Base-by-base conservation (phyloP, 2,329 filamentous ascomycete species). In the Fusarium poae region DNA sequence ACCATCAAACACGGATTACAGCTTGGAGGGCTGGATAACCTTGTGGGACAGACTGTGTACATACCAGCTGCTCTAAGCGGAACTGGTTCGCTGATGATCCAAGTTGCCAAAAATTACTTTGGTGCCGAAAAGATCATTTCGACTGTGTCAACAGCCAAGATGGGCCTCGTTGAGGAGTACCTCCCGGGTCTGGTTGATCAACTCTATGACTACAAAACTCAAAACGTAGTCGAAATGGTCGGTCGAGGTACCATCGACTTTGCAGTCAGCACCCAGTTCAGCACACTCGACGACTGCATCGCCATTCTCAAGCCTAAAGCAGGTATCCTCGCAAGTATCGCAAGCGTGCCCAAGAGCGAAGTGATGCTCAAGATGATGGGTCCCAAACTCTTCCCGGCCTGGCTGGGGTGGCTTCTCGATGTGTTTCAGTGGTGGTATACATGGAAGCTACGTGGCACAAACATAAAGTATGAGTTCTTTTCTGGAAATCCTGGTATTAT, bases 71-170 rank as follows among this genome's bases (percentile, higher is more conserved):
- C 81, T 1, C 78, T 88, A 37, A 81, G 84, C 54, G 83, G 80
- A 1, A 82, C 81, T 0, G 85, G 86, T 0, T 77, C 79, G 4
- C 74, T 82, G 27, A 82, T 77, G 0, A 79, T 83, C 27, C 85
- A 88, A 73, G 72, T 87, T 3, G 82, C 84, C 5, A 85, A 83
- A 67, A 83, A 84, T 30, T 78, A 83, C 4, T 86, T 84, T 48
- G 79, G 81, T 1, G 85, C 82, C 2, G 73, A 73, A 0, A 80
- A 77, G 46, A 77, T 88, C 55, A 82, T 88, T 45, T 79, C 84
- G 0, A 86, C 85, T 0, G 83, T 84, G 0, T 87, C 85, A 6
- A 86, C 85, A 23, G 62, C 79, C 12, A 88, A 88, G 73, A 59
- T 88, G 32, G 63, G 76, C 1, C 77, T 82, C 23, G 82, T 86